These are phyloP conservation scores for Boeremia lycopersici DNA, from an alignment of 2,329 filamentous ascomycete genomes.

Conservation along the genomic window DNA sequence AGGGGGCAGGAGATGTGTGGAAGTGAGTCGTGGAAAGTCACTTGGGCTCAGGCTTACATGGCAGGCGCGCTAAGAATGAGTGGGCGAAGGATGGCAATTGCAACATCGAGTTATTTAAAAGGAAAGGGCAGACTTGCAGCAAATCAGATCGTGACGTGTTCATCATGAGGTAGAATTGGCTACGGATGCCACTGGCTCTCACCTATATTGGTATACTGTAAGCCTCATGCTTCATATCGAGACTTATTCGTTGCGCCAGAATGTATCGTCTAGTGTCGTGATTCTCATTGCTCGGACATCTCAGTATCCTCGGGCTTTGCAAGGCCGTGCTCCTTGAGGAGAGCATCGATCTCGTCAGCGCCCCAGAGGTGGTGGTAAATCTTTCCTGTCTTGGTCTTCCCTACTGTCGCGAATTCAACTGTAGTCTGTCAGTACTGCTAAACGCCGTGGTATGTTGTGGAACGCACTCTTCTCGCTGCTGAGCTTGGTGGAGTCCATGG, in stretches of 20 bases:
- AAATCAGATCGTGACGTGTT: slow-evolving; percentile 1
- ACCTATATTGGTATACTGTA: slow-evolving; percentile 42
- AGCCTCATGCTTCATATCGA: slow-evolving; percentile 36
- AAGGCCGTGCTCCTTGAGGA: slow-evolving; percentile 94
- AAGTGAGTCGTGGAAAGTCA: neutral
- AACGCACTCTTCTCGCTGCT: slow-evolving; percentile 97
- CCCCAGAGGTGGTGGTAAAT: slow-evolving; percentile 98
- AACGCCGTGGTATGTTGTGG: neutral
- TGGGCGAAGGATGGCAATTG: neutral
- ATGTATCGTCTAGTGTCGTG: slow-evolving; percentile 28
- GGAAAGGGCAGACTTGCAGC: neutral
- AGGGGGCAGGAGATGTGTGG: slow-evolving; percentile 9
- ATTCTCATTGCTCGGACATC: slow-evolving; percentile 42
- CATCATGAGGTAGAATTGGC: slow-evolving; percentile 36
- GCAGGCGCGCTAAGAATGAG: neutral
- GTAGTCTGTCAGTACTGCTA: slow-evolving; percentile 29
- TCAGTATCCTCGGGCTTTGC: slow-evolving; percentile 65
- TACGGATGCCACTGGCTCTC: slow-evolving; percentile 35
- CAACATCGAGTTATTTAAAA: neutral
- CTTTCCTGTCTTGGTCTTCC: slow-evolving; percentile 91
- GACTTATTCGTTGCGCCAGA: slow-evolving; percentile 29
- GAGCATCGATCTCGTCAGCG: slow-evolving; percentile 91
- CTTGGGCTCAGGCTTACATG: neutral
- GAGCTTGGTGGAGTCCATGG: slow-evolving; percentile 98
- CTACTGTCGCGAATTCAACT: slow-evolving; percentile 99